Evolutionary conservation across 2,329 filamentous ascomycete species (phyloP).

Genomic region (Calonectria multiphialidica): DNA sequence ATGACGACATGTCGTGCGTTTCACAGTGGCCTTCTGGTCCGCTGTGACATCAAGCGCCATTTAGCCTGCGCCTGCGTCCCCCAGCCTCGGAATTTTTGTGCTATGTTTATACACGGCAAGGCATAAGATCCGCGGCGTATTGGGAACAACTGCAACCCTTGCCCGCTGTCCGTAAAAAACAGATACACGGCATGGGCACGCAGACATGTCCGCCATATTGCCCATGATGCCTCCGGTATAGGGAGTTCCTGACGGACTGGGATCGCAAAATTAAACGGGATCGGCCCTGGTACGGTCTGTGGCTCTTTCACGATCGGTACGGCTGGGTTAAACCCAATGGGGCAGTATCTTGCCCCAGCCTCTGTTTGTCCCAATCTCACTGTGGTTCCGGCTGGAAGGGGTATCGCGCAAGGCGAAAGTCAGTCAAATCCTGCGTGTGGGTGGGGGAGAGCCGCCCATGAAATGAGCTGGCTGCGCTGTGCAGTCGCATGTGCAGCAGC

Average conservation of each 20-base stretch:
- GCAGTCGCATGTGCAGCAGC: constrained; percentile 27
- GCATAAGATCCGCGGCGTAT: not conserved
- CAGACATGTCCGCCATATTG: not conserved
- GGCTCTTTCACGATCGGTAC: constrained; percentile 7
- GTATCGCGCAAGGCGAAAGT: constrained; percentile 10
- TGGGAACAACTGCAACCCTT: not conserved
- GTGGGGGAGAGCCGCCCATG: constrained; percentile 27
- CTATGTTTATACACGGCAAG: not conserved
- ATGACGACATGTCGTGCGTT: constrained; percentile 29
- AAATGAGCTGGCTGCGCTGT: constrained; percentile 40
- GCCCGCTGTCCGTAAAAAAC: not conserved
- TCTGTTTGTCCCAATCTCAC: constrained; percentile 28
- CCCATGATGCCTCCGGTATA: not conserved
- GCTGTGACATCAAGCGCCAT: constrained; percentile 15
- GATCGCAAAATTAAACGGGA: constrained; percentile 15
- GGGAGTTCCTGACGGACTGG: constrained; percentile 10
- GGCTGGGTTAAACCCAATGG: constrained; percentile 31
- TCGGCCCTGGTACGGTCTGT: not conserved
- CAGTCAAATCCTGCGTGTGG: constrained; percentile 12
- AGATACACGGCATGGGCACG: not conserved
- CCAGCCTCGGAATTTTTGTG: constrained; percentile 8
- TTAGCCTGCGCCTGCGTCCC: not conserved
- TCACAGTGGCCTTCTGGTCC: constrained; percentile 9
- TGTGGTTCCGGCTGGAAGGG: constrained; percentile 1
- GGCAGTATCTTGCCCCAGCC: constrained; percentile 25